These are phyloP conservation scores for Nepenthes mirabilis DNA, from an alignment of 148 eudicot genomes.

Conservation along the genomic window DNA sequence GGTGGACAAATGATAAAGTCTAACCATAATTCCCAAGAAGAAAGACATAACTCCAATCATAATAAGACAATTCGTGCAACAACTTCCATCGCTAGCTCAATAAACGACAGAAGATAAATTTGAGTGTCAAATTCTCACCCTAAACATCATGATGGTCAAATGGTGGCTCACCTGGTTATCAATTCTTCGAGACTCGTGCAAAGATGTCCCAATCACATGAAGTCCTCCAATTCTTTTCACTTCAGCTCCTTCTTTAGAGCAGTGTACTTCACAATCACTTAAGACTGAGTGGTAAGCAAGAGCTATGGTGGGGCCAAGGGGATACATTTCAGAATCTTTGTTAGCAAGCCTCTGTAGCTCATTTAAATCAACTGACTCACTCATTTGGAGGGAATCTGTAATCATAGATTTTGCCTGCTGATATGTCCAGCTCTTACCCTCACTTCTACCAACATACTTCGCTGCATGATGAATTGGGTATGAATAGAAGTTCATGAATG, in stretches of 20 bases:
- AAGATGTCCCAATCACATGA: constrained; percentile 97
- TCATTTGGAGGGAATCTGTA: constrained; percentile 64
- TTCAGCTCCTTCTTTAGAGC: constrained; percentile 78
- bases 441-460: constrained; percentile 73
- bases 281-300: constrained; percentile 71
- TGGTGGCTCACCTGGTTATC: constrained; percentile 73
- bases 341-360: constrained; percentile 71
- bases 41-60: no score
- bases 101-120: no score
- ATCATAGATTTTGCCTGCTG: constrained; percentile 64
- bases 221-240: constrained; percentile 96
- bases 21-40: no score
- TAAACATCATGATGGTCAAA: not conserved
- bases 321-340: constrained; percentile 74
- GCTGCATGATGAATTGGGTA: constrained; percentile 29
- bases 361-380: constrained; percentile 43
- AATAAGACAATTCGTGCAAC: no score
- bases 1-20: no score
- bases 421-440: constrained; percentile 64
- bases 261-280: constrained; percentile 73
- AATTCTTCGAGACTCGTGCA: constrained; percentile 96
- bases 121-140: no score
- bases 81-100: no score
- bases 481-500: not conserved
- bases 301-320: constrained; percentile 80